Evolutionary conservation across 306 rosid species (phyloP).

Genomic region (Quercus aquifolioides): DNA sequence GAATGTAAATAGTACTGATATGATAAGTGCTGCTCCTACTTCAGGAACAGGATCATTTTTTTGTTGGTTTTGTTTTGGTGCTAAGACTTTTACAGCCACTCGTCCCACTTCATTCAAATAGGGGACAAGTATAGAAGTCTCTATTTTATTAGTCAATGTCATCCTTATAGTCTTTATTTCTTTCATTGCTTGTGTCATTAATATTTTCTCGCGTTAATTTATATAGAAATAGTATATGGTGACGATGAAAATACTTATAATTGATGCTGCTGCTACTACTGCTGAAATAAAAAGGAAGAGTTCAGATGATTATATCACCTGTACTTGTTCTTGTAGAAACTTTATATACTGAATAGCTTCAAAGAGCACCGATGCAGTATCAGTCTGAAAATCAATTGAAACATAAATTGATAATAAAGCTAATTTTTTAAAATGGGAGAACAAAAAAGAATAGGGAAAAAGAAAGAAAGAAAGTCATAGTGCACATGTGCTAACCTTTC

Average conservation of each 20-base stretch:
- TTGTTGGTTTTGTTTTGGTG: not conserved
- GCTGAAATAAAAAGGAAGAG: not conserved
- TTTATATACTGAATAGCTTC: slow-evolving; percentile 90
- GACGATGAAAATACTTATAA: too few species aligned
- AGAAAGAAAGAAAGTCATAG: not conserved
- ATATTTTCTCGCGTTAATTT: too few species aligned
- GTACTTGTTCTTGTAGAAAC: slow-evolving; percentile 88
- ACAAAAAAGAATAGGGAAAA: slow-evolving; percentile 29
- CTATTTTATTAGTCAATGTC: too few species aligned
- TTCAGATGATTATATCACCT: slow-evolving; percentile 34
- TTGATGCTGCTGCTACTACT: too few species aligned
- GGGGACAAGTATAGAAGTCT: not conserved
- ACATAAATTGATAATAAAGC: slow-evolving; percentile 3
- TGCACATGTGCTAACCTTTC: slow-evolving; percentile 64
- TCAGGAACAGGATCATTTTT: not conserved
- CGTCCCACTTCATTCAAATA: not conserved
- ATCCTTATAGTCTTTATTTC: not conserved
- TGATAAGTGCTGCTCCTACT: not conserved
- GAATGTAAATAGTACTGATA: not conserved
- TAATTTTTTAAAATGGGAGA: slow-evolving; percentile 10
- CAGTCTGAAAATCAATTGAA: slow-evolving; percentile 61
- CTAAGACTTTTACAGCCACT: not conserved
- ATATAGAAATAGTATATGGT: too few species aligned
- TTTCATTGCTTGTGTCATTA: too few species aligned
- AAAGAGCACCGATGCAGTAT: slow-evolving; percentile 87